These are phyloP conservation scores for Aureobasidium sp. DNA, from an alignment of 2,329 filamentous ascomycete genomes.

Conservation along the genomic window DNA sequence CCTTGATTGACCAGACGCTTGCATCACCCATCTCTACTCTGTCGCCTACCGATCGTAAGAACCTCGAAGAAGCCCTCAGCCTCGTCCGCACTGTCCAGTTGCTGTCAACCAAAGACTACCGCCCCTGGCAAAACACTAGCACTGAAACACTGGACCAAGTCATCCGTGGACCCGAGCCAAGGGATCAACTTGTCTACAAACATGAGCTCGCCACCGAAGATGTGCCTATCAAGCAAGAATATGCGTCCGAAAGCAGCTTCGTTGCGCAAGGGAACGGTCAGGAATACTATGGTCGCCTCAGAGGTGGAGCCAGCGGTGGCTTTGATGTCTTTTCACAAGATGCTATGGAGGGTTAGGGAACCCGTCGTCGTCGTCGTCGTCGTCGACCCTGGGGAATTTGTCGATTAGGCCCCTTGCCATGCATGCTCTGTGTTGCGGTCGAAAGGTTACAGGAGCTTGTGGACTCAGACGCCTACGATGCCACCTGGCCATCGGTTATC, in stretches of 20 bases:
- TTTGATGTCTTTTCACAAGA: not conserved
- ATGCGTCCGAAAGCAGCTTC: too few species aligned
- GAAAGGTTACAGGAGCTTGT: not conserved
- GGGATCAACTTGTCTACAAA: not conserved
- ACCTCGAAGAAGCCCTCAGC: conserved; percentile 1
- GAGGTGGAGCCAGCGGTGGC: not conserved
- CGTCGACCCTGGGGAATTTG: not conserved
- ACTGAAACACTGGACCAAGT: not conserved
- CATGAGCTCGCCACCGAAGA: not conserved
- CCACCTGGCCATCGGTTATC: not conserved
- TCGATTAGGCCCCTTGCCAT: too few species aligned
- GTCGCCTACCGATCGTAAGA: not conserved
- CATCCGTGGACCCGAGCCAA: not conserved
- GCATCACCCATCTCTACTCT: not conserved
- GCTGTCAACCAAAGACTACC: not conserved
- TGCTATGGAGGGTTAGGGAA: not conserved
- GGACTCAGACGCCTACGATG: not conserved
- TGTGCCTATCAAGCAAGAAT: not conserved
- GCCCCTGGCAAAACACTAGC: not conserved
- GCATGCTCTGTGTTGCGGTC: not conserved
- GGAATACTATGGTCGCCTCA: not conserved
- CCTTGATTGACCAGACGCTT: conserved; percentile 2
- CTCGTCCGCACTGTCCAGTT: not conserved
- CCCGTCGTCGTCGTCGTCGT: not conserved
- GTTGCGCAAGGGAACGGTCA: not conserved